Evolutionary conservation across 768 basidiomycete genomes (phyloP).

Genomic region (Russula ochroleuca): DNA sequence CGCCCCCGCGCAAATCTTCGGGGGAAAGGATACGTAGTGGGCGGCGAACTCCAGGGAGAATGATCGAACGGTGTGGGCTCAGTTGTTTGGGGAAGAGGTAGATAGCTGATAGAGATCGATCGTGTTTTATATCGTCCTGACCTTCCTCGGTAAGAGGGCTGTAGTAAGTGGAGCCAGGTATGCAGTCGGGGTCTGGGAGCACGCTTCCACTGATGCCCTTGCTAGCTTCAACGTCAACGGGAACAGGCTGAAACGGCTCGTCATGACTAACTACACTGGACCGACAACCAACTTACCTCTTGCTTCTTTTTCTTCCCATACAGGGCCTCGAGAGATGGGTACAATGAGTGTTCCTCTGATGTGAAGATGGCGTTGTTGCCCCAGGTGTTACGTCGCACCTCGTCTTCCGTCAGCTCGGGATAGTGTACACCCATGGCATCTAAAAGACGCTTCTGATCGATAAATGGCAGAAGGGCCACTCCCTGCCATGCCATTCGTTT

Average conservation of each 20-base stretch:
- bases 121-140: constrained; percentile 78
- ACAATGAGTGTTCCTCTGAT: constrained; percentile 78
- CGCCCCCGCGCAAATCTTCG: constrained; percentile 65
- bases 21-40: constrained; percentile 57
- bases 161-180: constrained; percentile 89
- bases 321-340: constrained; percentile 80
- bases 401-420: constrained; percentile 67
- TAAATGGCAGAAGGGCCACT: constrained; percentile 93
- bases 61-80: constrained; percentile 75
- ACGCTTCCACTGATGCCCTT: constrained; percentile 78
- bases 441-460: constrained; percentile 78
- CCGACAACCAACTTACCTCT: constrained; percentile 50
- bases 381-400: constrained; percentile 78
- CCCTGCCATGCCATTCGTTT: constrained; percentile 99
- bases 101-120: constrained; percentile 79
- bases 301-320: constrained; percentile 85
- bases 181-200: constrained; percentile 78
- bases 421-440: constrained; percentile 74
- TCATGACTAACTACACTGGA: constrained; percentile 10
- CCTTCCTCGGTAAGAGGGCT: constrained; percentile 58
- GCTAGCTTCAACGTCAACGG: constrained; percentile 63
- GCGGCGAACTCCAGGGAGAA: constrained; percentile 68
- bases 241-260: constrained; percentile 54
- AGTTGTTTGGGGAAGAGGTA: constrained; percentile 89
- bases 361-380: constrained; percentile 82